Evolutionary conservation across 257 asterid species (phyloP), one percentile per base, ranked within the genome.

Genomic region (Voacanga thouarsii): DNA sequence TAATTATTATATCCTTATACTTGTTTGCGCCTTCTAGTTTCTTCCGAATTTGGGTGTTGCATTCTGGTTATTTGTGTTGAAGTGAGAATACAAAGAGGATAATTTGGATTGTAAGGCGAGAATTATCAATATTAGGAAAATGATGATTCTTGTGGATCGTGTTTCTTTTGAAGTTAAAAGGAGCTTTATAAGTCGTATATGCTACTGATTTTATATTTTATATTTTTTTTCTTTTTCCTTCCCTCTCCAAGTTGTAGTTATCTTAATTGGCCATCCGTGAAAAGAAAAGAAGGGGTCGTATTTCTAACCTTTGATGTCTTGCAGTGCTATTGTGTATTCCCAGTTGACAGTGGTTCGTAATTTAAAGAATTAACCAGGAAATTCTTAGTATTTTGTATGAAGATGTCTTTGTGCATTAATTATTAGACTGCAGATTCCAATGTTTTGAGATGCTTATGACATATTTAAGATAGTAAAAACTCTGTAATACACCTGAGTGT

Each of bases 1-100:
- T 90, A 79, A 83, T 37, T 44, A 39, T 21, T 23, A 19, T 12
- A 21, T 51, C 43, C 5, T 39, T 65, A 21, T 30, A 4, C 47
- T 75, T 51, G 5, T 66, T 23, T 16, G 33, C 24, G 15, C 47
- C 55, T 15, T 1, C 33, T 74, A 43, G 12, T 47, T 76, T 77
- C 28, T 50, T 60, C 19, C 21, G 11, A 53, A 26, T 11, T 68
- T 23, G 43, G n/a, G 5, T 0, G 3, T 19, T 3, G 19, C 9
- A 44, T 4, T 39, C 33, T 12, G 8, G 53, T 69, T 55, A 8
- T 10, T 55, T 56, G 26, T 37, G 28, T 74, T 30, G 50, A 28
- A 11, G 6, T 56, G 33, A 2, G 51, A 41, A 21, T 39, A 12
- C 12, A 55, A 55, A 19, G 72, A 21, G 72, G 45, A 12, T 53